Percentiles rank a stretch among this genome's conserved stretches.
phyloP scores from a whole-genome alignment of 768 basidiomycete genomes.

The Lentinula lateritia region DNA sequence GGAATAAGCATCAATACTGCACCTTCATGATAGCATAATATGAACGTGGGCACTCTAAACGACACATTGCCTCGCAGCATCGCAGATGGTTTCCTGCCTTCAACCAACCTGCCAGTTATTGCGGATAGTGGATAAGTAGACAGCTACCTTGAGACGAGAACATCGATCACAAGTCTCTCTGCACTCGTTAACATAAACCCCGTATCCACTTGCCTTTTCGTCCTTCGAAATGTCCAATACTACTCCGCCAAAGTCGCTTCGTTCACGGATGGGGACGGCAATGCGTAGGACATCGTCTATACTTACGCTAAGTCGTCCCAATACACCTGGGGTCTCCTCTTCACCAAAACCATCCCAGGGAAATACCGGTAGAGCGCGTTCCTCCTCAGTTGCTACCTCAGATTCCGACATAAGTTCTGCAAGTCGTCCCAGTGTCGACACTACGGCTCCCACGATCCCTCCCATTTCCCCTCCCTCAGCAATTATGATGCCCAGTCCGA shows the following conservation, averaged over 20 bases:
- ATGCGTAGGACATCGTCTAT: conserved; percentile 4
- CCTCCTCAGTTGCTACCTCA: neutral
- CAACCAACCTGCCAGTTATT: neutral
- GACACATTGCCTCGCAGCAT: neutral
- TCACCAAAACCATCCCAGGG: neutral
- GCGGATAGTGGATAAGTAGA: neutral
- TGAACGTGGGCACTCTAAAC: neutral
- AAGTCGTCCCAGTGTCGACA: conserved; percentile 1
- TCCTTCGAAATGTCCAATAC: neutral
- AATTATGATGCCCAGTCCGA: conserved; percentile 39
- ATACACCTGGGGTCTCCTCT: neutral
- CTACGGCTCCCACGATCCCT: neutral
- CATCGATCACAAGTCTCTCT: neutral
- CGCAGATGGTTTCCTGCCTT: neutral
- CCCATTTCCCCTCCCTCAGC: neutral
- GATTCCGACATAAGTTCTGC: neutral
- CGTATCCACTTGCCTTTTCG: neutral
- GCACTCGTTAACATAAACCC: neutral
- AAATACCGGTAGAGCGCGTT: neutral
- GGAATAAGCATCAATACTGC: neutral
- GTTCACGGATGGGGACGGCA: neutral
- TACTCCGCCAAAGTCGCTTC: neutral
- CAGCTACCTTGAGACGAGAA: neutral
- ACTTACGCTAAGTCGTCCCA: neutral
- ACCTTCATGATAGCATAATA: neutral